A percentile compares a stretch with the other conserved stretches of the same genome.
These are phyloP conservation scores for Sinapis alba DNA, from an alignment of 441 rosid species.

Conservation along the genomic window DNA sequence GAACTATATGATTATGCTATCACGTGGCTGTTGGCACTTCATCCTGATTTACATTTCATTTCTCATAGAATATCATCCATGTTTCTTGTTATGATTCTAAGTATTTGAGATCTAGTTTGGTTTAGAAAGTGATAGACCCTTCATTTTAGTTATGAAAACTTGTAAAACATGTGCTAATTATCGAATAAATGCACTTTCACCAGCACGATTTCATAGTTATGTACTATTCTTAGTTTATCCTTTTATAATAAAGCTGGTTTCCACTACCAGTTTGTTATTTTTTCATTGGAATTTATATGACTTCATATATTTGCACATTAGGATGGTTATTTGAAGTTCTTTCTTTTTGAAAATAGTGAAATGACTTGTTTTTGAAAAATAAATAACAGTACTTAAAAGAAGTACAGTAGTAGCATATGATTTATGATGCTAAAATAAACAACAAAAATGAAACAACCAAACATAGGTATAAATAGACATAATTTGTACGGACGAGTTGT, in stretches of 20 bases:
- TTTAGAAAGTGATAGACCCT: neutral
- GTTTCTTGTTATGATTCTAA: conserved; percentile 22
- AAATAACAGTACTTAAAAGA: neutral
- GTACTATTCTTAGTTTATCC: neutral
- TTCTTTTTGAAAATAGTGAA: neutral
- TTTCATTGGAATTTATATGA: neutral
- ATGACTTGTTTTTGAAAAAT: neutral
- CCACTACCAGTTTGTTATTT: neutral
- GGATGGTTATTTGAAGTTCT: neutral
- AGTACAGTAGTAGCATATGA: conserved; percentile 6
- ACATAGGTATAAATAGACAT: conserved; percentile 31
- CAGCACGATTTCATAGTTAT: neutral
- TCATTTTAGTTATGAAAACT: neutral
- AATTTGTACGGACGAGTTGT: conserved; percentile 32
- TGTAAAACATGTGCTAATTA: neutral
- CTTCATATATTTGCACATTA: neutral
- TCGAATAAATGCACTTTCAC: neutral
- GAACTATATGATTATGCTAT: neutral
- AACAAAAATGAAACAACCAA: conserved; percentile 25
- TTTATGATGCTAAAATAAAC: conserved; percentile 25
- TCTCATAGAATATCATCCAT: neutral
- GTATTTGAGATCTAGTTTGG: conserved; percentile 3
- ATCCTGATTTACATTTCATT: conserved; percentile 4
- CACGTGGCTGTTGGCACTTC: conserved; percentile 27
- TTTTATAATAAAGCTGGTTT: neutral